phyloP scores from a whole-genome alignment of 768 basidiomycete genomes.

The Nidula microcarpa region DNA sequence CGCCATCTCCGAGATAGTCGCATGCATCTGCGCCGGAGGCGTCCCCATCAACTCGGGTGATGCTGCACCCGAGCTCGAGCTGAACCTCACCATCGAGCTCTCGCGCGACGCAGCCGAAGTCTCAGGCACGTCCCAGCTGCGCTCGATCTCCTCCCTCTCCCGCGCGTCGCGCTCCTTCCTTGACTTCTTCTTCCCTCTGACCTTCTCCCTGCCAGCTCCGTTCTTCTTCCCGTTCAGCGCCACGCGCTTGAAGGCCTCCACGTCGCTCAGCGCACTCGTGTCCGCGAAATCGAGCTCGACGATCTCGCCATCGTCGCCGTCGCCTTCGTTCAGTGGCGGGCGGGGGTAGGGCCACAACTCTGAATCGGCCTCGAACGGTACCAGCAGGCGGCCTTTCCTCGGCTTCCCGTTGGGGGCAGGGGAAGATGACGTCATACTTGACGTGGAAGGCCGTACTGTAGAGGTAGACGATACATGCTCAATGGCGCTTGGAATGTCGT shows the following conservation, averaged over 20 bases:
- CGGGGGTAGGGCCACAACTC: conserved; percentile 73
- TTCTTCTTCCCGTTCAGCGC: conserved; percentile 10
- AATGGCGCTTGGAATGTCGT: conserved; percentile 3
- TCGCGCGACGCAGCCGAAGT: not conserved
- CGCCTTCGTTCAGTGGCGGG: conserved; percentile 32
- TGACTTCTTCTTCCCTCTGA: conserved; percentile 16
- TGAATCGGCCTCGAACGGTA: conserved; percentile 62
- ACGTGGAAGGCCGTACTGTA: not conserved
- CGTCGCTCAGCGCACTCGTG: conserved; percentile 69
- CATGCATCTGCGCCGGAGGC: not conserved
- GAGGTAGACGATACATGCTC: not conserved
- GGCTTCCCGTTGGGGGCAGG: conserved; percentile 7
- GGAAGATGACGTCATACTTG: not conserved
- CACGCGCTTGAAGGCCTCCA: conserved; percentile 48
- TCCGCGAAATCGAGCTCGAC: conserved; percentile 77
- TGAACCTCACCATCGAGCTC: not conserved
- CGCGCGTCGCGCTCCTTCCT: conserved; percentile 36
- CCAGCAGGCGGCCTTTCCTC: conserved; percentile 33
- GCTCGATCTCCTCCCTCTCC: conserved; percentile 52
- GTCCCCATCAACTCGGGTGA: not conserved
- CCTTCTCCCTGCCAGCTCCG: conserved; percentile 13
- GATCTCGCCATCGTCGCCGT: conserved; percentile 52
- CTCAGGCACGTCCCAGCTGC: conserved; percentile 55
- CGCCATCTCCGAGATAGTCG: conserved; percentile 16
- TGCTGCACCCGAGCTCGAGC: not conserved